Percentiles rank a stretch among this genome's conserved stretches.
Evolutionary conservation across 2,329 filamentous ascomycete genomes (phyloP).

Genomic region (Apiospora malaysiana): DNA sequence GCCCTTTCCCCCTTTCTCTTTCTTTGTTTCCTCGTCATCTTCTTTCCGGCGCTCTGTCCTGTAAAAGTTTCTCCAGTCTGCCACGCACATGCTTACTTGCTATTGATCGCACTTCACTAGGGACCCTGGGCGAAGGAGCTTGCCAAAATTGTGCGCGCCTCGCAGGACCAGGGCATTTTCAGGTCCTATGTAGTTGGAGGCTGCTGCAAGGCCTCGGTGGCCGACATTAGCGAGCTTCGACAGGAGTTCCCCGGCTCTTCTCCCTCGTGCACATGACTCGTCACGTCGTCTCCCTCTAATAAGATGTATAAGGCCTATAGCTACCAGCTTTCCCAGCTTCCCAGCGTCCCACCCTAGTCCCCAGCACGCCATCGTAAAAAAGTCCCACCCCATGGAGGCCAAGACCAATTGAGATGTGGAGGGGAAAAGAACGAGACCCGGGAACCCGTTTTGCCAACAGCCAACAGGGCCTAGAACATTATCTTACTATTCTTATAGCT

Average conservation of each 20-base stretch:
- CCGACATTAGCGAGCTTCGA: conserved; percentile 70
- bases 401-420: conserved; percentile 3
- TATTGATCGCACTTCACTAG: conserved; percentile 25
- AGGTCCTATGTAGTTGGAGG: conserved; percentile 56
- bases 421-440: neutral
- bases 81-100: neutral
- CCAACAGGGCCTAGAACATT: neutral
- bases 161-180: conserved; percentile 48
- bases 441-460: neutral
- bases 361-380: neutral
- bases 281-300: conserved; percentile 5
- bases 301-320: neutral
- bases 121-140: conserved; percentile 54
- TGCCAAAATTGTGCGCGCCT: conserved; percentile 45
- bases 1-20: too few relatives aligned
- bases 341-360: neutral
- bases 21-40: neutral
- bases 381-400: neutral
- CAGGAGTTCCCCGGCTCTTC: conserved; percentile 40
- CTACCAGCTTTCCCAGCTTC: neutral
- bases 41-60: neutral
- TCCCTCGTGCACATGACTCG: neutral
- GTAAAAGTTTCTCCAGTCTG: neutral
- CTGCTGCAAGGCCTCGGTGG: conserved; percentile 62
- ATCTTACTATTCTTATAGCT: neutral